phyloP scores from a whole-genome alignment of 768 basidiomycete species.

The Suillus bovinus region DNA sequence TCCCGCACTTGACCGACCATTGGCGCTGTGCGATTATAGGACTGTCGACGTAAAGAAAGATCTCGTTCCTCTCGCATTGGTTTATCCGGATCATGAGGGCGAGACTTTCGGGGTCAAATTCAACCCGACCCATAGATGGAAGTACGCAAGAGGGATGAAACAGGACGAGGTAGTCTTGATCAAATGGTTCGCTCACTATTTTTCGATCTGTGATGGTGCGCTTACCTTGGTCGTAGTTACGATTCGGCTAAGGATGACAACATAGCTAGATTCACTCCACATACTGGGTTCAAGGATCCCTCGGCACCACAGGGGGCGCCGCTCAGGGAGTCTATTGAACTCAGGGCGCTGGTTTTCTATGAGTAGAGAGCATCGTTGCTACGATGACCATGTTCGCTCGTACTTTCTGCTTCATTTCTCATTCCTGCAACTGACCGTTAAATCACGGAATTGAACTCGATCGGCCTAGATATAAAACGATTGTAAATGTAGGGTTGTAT shows the following conservation, averaged over 20 bases:
- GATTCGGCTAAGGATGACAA: constrained; percentile 45
- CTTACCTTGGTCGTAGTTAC: constrained; percentile 27
- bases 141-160: constrained; percentile 46
- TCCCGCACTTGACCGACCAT: constrained; percentile 50
- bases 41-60: constrained; percentile 44
- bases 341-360: constrained; percentile 66
- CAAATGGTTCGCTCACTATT: constrained; percentile 42
- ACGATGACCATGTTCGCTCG: background rate
- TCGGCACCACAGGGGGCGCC: constrained; percentile 50
- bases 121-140: constrained; percentile 52
- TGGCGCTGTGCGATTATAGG: constrained; percentile 52
- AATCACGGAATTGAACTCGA: background rate
- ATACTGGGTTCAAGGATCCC: constrained; percentile 61
- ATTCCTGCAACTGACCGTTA: background rate
- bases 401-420: background rate
- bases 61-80: constrained; percentile 43
- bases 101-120: constrained; percentile 50
- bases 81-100: constrained; percentile 52
- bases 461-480: background rate
- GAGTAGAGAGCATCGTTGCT: constrained; percentile 29
- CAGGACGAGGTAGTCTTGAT: constrained; percentile 52
- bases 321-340: constrained; percentile 58
- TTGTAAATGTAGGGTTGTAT: background rate
- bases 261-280: constrained; percentile 58
- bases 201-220: background rate